Evolutionary conservation across 1,284 basidiomycete species (phyloP).

Genomic region (Leccinum huronense): DNA sequence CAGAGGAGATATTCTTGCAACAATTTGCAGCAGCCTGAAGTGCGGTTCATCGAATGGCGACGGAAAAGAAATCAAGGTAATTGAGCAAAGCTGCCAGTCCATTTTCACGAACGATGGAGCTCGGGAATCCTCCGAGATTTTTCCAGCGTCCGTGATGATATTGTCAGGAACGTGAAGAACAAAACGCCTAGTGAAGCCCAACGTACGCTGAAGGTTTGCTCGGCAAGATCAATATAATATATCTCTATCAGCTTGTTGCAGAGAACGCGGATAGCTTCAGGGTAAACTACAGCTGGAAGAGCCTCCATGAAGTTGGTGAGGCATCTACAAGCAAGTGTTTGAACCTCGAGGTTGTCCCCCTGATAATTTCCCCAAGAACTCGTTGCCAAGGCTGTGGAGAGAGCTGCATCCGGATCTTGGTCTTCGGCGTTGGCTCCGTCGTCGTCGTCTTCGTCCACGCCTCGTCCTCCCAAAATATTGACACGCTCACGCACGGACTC

Average conservation of each 20-base stretch:
- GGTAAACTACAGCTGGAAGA: slow-evolving; percentile 90
- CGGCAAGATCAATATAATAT: slow-evolving; percentile 93
- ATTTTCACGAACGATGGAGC: slow-evolving; percentile 90
- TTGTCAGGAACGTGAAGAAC: slow-evolving; percentile 20
- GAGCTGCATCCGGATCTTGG: slow-evolving; percentile 79
- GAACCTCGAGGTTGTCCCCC: slow-evolving; percentile 86
- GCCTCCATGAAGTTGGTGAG: slow-evolving; percentile 97
- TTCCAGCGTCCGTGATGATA: slow-evolving; percentile 76
- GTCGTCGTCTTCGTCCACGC: slow-evolving; percentile 66
- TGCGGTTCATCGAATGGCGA: slow-evolving; percentile 92
- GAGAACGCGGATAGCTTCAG: slow-evolving; percentile 91
- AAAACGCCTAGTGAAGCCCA: slow-evolving; percentile 9
- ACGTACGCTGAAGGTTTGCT: slow-evolving; percentile 93
- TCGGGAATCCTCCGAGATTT: slow-evolving; percentile 97
- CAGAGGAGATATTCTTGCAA: slow-evolving; percentile 84
- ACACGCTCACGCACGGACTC: slow-evolving; percentile 92
- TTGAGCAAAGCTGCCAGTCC: slow-evolving; percentile 88
- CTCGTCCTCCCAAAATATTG: slow-evolving; percentile 85
- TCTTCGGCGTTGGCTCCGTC: slow-evolving; percentile 57
- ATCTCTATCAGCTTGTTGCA: slow-evolving; percentile 96
- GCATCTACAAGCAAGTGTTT: slow-evolving; percentile 91
- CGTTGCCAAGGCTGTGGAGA: slow-evolving; percentile 80
- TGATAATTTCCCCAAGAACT: slow-evolving; percentile 64
- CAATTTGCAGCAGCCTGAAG: slow-evolving; percentile 96
- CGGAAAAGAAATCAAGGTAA: slow-evolving; percentile 96